A percentile compares a stretch with the other conserved stretches of the same genome.
These are phyloP conservation scores for Ogataea methanolica DNA, from an alignment of 805 yeast species.

Conservation along the genomic window DNA sequence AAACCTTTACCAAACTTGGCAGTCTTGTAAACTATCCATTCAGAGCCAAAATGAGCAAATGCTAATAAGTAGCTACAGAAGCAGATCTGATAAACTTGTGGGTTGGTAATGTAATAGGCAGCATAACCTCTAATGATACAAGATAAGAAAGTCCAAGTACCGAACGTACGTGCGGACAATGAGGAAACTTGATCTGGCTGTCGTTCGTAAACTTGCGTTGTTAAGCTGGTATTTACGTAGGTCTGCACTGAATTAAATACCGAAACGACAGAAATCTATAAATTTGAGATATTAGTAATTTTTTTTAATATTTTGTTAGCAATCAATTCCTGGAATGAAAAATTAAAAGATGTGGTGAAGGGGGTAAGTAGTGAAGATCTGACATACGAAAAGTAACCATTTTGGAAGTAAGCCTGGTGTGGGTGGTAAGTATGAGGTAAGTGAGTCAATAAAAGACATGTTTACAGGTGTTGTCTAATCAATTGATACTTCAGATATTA, in stretches of 20 bases:
- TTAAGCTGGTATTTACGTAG: slow-evolving; percentile 64
- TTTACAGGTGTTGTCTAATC: too few species aligned
- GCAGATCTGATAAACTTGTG: slow-evolving; percentile 72
- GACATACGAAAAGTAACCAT: slow-evolving; percentile 65
- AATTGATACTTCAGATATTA: too few species aligned
- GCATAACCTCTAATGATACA: slow-evolving; percentile 83
- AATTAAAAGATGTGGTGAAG: too few species aligned
- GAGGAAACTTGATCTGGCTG: slow-evolving; percentile 53
- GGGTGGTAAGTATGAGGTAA: slow-evolving; percentile 36
- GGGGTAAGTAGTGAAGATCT: too few species aligned
- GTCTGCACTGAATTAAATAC: slow-evolving; percentile 87
- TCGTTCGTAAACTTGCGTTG: slow-evolving; percentile 73
- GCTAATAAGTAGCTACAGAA: slow-evolving; percentile 82
- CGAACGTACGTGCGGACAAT: slow-evolving; percentile 93
- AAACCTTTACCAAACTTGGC: slow-evolving; percentile 85
- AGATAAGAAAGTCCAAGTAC: slow-evolving; percentile 94
- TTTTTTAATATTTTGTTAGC: neutral
- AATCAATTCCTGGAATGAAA: too few species aligned
- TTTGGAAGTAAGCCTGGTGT: slow-evolving; percentile 62
- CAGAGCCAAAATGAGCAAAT: slow-evolving; percentile 73
- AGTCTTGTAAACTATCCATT: slow-evolving; percentile 76
- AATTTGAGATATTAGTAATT: slow-evolving; percentile 8
- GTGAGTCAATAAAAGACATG: slow-evolving; percentile 20
- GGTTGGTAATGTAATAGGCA: slow-evolving; percentile 67
- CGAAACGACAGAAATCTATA: slow-evolving; percentile 72